Conservation (phyloP, 148 eudicot genomes). For the Silene uniflora region DNA sequence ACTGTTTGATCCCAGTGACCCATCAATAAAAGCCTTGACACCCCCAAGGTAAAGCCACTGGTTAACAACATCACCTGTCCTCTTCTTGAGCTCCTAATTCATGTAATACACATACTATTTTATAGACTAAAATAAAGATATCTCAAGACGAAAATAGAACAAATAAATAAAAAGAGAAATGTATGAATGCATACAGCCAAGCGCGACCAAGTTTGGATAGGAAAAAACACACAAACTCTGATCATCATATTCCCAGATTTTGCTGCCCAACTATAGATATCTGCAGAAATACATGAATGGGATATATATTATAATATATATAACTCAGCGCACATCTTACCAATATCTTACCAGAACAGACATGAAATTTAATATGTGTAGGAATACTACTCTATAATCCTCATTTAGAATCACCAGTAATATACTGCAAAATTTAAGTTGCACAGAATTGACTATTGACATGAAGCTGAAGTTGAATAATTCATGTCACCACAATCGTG, state of each 20-base stretch:
- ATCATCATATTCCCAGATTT: slow-evolving; percentile 66
- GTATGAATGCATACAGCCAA: slow-evolving; percentile 46
- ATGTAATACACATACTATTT: slow-evolving; percentile 17
- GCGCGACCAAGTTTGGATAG: slow-evolving; percentile 81
- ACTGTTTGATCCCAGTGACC: slow-evolving; percentile 94
- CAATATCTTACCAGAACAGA: background rate
- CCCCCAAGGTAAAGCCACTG: slow-evolving; percentile 91
- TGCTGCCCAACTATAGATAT: slow-evolving; percentile 85
- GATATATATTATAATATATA: background rate
- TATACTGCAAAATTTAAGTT: background rate
- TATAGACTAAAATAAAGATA: background rate
- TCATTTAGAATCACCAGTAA: background rate
- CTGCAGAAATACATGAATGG: slow-evolving; percentile 39
- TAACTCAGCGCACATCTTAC: background rate
- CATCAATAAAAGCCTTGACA: slow-evolving; percentile 87
- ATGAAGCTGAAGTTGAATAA: background rate
- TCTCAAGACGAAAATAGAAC: background rate
- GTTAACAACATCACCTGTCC: slow-evolving; percentile 57
- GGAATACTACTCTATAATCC: background rate
- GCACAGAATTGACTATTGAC: background rate
- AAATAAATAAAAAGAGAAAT: background rate
- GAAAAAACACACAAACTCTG: slow-evolving; percentile 86
- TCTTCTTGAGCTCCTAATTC: slow-evolving; percentile 56
- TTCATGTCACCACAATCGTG: background rate
- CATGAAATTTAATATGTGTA: background rate